Evolutionary conservation across 805 yeast species (phyloP), one percentile per base, ranked within the genome.

Genomic region (Candida khao-thaluensis): DNA sequence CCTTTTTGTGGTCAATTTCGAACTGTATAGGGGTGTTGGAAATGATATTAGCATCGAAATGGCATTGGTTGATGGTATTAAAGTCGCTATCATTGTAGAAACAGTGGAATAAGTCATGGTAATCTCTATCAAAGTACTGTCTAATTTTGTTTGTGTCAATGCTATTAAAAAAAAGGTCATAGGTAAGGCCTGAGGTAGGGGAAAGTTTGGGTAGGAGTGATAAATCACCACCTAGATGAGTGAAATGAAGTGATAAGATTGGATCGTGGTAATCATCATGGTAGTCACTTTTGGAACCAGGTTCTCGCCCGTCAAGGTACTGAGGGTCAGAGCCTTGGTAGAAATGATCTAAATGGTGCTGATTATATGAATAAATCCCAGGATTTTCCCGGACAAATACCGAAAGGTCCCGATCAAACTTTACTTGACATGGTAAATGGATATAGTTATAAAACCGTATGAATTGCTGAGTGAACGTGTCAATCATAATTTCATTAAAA

Each of bases 401-500:
- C 10, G 23, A 24, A 12, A 36, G 24, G 29, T 26, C 26, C 27
- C n/a, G 34, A 37, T 17, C 21, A 17, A 44, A 35, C 10, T 22
- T 34, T 3, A 42, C 36, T 17, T 37, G 34, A 5, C 18, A 25
- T 1, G 63, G 59, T 5, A 54, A 38, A 40, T 58, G 63, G 4
- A 45, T 17, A 42, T 44, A 56, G 41, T 55, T 44, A 24, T 47
- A 41, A 17, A 26, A 42, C 9, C 35, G 27, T 18, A 58, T 35
- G 4, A 23, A 24, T 3, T 48, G 45, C 3, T 18, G 16, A 9
- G 38, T 47, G 38, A 59, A 55, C 12, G 34, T 37, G n/a, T 44
- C 37, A n/a, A 59, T 45, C 48, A 50, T 47, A 5, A 57, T 38
- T 37, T 59, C 64, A 33, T 55, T 55, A 16, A 56, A 24, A 15